A percentile compares a stretch with the other conserved stretches of the same genome.
phyloP scores from a whole-genome alignment of 805 yeast genomes.

The Hemisphaericaspora nanyangensis region DNA sequence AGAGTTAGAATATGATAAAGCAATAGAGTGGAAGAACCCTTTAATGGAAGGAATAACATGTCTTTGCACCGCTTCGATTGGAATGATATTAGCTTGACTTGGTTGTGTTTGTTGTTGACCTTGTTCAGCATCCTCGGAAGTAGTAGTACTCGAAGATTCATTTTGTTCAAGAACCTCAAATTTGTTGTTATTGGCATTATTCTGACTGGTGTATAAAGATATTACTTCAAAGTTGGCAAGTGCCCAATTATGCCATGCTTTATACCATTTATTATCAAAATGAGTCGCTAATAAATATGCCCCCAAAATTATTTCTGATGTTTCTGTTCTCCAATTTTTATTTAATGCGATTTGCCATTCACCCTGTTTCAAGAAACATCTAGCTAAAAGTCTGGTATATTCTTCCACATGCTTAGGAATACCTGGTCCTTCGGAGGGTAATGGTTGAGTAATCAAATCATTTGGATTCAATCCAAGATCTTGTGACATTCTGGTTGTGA shows the following conservation, averaged over 20 bases:
- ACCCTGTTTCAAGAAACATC: slow-evolving; percentile 96
- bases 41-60: slow-evolving; percentile 95
- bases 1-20: slow-evolving; percentile 81
- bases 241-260: slow-evolving; percentile 99
- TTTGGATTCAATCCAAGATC: slow-evolving; percentile 85
- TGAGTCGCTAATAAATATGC: slow-evolving; percentile 92
- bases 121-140: slow-evolving; percentile 2
- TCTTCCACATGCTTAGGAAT: slow-evolving; percentile 74
- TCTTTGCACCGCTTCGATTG: slow-evolving; percentile 62
- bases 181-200: slow-evolving; percentile 8
- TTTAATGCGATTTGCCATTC: slow-evolving; percentile 93
- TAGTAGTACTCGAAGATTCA: slow-evolving; percentile 6
- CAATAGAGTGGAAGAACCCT: slow-evolving; percentile 93
- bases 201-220: slow-evolving; percentile 47
- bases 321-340: slow-evolving; percentile 72
- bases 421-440: slow-evolving; percentile 70
- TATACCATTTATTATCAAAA: slow-evolving; percentile 90
- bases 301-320: slow-evolving; percentile 80
- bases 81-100: slow-evolving; percentile 20
- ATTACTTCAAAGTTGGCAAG: slow-evolving; percentile 95
- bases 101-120: slow-evolving; percentile 14
- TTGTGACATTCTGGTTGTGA: slow-evolving; percentile 85
- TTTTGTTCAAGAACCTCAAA: slow-evolving; percentile 13
- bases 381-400: slow-evolving; percentile 79
- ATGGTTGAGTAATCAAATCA: slow-evolving; percentile 80